Conservation (phyloP, 192 early-diverging fungal species). For the Lobosporangium transversale region DNA sequence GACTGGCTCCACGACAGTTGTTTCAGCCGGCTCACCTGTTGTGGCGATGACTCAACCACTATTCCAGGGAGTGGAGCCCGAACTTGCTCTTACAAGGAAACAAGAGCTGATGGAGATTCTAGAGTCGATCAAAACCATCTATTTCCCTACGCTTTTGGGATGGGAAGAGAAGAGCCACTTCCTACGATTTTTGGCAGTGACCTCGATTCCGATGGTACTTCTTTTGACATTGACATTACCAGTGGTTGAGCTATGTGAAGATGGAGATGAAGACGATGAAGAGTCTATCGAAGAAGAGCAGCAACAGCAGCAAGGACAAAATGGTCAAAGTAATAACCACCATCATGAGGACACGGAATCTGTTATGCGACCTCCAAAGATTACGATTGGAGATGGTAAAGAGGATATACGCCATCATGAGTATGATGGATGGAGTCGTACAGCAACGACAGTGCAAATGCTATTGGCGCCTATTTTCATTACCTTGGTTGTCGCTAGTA, state of each 20-base stretch:
- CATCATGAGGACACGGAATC: background rate
- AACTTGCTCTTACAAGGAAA: background rate
- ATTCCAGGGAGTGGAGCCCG: too few relatives aligned
- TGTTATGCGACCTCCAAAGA: constrained; percentile 12
- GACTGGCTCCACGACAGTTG: too few relatives aligned
- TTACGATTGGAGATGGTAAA: constrained; percentile 25
- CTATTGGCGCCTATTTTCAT: constrained; percentile 66
- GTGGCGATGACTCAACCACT: background rate
- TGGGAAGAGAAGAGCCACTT: constrained; percentile 60
- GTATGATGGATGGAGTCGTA: constrained; percentile 59
- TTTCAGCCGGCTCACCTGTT: too few relatives aligned
- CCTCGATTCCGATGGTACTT: constrained; percentile 64
- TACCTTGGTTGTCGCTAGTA: constrained; percentile 48
- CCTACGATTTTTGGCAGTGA: constrained; percentile 59
- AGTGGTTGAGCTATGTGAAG: constrained; percentile 63
- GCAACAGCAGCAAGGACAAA: background rate
- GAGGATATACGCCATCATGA: constrained; percentile 13
- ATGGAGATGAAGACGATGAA: constrained; percentile 47
- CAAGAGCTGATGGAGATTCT: background rate
- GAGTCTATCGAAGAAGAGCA: background rate
- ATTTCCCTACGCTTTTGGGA: constrained; percentile 68
- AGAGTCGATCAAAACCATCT: constrained; percentile 31
- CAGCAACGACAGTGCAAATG: constrained; percentile 68
- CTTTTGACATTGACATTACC: constrained; percentile 69
- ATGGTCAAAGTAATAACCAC: background rate